phyloP scores from a whole-genome alignment of 352 stramenopile species.

The Phytophthora megakarya region DNA sequence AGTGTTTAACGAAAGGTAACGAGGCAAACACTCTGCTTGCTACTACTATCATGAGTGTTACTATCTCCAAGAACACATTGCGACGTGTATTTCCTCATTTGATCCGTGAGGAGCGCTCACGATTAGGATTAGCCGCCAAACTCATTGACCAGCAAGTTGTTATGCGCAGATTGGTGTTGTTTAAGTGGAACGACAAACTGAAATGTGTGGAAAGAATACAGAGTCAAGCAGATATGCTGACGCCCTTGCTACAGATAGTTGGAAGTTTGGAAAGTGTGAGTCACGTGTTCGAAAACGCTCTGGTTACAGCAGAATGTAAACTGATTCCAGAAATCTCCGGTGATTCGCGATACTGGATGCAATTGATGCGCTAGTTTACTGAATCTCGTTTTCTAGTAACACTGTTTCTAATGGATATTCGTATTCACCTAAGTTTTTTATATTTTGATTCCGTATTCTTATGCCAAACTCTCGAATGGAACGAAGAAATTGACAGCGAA shows the following conservation, averaged over 20 bases:
- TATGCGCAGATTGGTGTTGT: not conserved
- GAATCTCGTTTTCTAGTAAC: no score
- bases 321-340: not conserved
- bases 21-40: not conserved
- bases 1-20: not conserved
- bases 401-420: no score
- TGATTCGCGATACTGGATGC: not conserved
- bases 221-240: not conserved
- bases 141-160: not conserved
- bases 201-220: not conserved
- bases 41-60: slow-evolving; percentile 4
- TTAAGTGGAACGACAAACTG: not conserved
- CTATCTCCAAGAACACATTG: slow-evolving; percentile 7
- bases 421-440: no score
- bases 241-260: not conserved
- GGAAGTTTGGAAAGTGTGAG: not conserved
- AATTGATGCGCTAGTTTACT: not conserved
- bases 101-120: not conserved
- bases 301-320: not conserved
- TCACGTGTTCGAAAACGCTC: not conserved
- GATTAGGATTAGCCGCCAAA: not conserved
- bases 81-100: slow-evolving; percentile 2
- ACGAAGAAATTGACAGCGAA: no score
- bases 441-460: no score
- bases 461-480: no score